Base-by-base conservation (phyloP, 2,329 filamentous ascomycete genomes). In the Aureobasidium leucospermi region DNA sequence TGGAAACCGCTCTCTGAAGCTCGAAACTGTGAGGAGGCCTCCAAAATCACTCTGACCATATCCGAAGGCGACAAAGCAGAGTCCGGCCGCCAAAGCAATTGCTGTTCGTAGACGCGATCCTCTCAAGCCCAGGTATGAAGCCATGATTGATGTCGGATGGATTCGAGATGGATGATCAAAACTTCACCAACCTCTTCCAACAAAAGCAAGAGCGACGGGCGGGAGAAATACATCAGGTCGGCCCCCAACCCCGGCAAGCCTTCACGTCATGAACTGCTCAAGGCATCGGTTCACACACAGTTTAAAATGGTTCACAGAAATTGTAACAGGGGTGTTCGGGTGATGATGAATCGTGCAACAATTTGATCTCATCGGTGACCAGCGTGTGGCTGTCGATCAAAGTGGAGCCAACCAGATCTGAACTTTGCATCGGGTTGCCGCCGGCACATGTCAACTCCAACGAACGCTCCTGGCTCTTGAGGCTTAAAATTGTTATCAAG, bases 1-100 rank as follows among this genome's bases (percentile, higher is more conserved):
- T 5, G 74, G 75, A 52, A 78, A 77, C 38, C 70, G 65, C 6
- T 64, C 66, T 2, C 84, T 74, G 65, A 88, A 89, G 9, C 79
- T 78, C 19, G 79, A 74, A 67, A 92, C 80, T 3, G 87, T 89
- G 60, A 93, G 76, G 63, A 93, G 84, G 34, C 70, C 67, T 45
- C 68, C 70, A 31, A 71, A 65, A 36, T 70, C 67, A 51, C 68
- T 75, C 72, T 88, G 86, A 70, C 90, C 87, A 85, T 82, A 83
- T 46, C 81, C 81, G 63, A 84, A 80, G 10, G 79, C 72, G 43
- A 66, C 32, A 57, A 66, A 66, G 31, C 63, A 62, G 3, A 66
- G 61, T 23, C 65, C 64, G 34, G 65, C 59, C 6, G 62, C 57
- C 15, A 65, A 49, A 15, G 61, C 64, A 19, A 66, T 64, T n/a